Base-by-base conservation (phyloP, 257 asterid genomes). In the Parsonsia alboflavescens region DNA sequence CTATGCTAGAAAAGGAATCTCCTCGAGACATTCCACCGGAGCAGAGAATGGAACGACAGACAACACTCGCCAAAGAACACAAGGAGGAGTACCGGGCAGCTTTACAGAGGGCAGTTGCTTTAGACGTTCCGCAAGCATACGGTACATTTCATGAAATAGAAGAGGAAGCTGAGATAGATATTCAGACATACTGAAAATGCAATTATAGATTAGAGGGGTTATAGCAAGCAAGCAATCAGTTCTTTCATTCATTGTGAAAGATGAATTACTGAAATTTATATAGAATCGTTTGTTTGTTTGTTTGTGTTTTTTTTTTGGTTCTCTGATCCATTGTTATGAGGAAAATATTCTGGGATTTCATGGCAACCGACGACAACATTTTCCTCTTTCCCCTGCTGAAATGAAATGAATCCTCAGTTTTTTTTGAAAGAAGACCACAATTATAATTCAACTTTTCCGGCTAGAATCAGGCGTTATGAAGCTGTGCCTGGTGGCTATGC, bases 21-120 rank as follows among this genome's bases (percentile, higher is more conserved):
- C 56, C 77, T 3, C 88, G 88, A 96, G 84, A 76, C 58, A 85
- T 92, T 57, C 98, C 98, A 2, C 78, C 80, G 24, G 83, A 88
- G 30, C 99, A 95, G 78, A 86, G 80, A 82, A 91, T 95, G 98
- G 88, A 89, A 75, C 83, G 99, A 49, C 89, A 86, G 77, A 87
- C 76, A 0, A 86, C 96, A 8, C 64, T 95, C 0, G 91, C 78
- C 22, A 94, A 88, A 80, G 98, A 89, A 68, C 98, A 95, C 82
- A 76, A 49, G 79, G 88, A 89, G 69, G 98, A 95, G 87, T 81
- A 90, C 75, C 81, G 75, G 75, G 97, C 96, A 22, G 98, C 98
- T 22, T 77, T 95, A 61, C 82, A 85, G 80, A 83, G 99, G 79
- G 98, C 98, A 4, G 88, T 86, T 26, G 88, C 96, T 7, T 77